Conservation (phyloP, 306 rosid genomes). For the Vigna nakashimae region DNA sequence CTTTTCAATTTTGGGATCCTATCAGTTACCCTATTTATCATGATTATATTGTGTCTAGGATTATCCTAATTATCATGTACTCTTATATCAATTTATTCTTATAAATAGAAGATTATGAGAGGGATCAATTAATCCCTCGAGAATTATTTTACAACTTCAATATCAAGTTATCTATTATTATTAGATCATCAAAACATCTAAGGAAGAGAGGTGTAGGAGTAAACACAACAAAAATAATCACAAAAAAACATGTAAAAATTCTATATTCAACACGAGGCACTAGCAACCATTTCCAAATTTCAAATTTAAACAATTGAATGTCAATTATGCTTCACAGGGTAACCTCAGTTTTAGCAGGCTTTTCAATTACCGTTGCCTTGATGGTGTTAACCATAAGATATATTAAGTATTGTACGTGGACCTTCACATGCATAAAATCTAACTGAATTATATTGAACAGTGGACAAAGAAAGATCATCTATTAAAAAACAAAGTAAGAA, state of each 20-base stretch:
- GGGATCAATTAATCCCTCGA: no score
- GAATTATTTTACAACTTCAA: no score
- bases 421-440: conserved; percentile 22
- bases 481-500: not conserved
- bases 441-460: conserved; percentile 30
- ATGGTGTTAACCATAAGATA: conserved; percentile 13
- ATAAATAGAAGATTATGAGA: no score
- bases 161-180: not conserved
- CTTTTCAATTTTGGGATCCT: no score
- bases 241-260: not conserved
- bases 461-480: conserved; percentile 28
- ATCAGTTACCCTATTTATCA: no score
- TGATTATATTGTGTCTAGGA: no score
- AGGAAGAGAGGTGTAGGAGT: not conserved
- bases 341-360: conserved; percentile 14
- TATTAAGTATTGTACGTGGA: conserved; percentile 11
- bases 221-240: conserved; percentile 14
- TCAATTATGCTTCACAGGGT: conserved; percentile 8
- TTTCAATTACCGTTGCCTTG: conserved; percentile 16
- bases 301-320: conserved; percentile 21
- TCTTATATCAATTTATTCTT: no score
- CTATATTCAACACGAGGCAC: conserved; percentile 29
- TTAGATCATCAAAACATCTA: not conserved
- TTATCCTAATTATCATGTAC: no score
- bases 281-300: conserved; percentile 35